Conservation (phyloP, 202 grass and related monocot species). For the Schoenoplectus tabernaemontani region DNA sequence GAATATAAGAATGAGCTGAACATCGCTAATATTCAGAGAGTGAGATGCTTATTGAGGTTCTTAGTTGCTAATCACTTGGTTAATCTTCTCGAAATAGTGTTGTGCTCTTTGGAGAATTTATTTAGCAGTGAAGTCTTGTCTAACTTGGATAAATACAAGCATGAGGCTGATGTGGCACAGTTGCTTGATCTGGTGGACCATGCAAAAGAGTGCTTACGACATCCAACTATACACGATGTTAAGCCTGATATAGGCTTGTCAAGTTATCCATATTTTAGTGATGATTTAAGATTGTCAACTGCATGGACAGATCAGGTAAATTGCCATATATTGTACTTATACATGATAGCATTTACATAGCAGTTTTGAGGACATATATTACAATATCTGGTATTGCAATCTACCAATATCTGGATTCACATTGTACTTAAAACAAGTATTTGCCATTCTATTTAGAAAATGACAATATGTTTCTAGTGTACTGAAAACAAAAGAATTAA, state of each 20-base stretch:
- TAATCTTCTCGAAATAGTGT: slow-evolving; percentile 62
- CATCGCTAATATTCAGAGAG: slow-evolving; percentile 59
- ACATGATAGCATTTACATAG: neutral
- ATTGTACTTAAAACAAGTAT: neutral
- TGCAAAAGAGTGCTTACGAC: slow-evolving; percentile 39
- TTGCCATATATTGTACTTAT: slow-evolving; percentile 8
- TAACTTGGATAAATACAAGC: slow-evolving; percentile 42
- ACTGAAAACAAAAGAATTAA: neutral
- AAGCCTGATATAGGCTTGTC: slow-evolving; percentile 18
- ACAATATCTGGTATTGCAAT: neutral
- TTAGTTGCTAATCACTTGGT: slow-evolving; percentile 52
- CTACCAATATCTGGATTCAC: neutral
- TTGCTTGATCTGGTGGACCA: slow-evolving; percentile 49
- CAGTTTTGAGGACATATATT: neutral
- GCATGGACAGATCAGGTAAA: slow-evolving; percentile 51
- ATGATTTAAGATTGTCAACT: slow-evolving; percentile 17
- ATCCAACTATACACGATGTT: slow-evolving; percentile 27
- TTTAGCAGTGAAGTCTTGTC: slow-evolving; percentile 45
- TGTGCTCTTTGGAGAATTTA: slow-evolving; percentile 46
- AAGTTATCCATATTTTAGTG: slow-evolving; percentile 19
- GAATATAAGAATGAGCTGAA: slow-evolving; percentile 47
- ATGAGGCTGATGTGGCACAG: slow-evolving; percentile 46
- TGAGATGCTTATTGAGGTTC: slow-evolving; percentile 57
- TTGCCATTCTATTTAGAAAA: neutral
- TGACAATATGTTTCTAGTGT: neutral